Base-by-base conservation (phyloP, 2,329 filamentous ascomycete species). In the Pyricularia pennisetigena region DNA sequence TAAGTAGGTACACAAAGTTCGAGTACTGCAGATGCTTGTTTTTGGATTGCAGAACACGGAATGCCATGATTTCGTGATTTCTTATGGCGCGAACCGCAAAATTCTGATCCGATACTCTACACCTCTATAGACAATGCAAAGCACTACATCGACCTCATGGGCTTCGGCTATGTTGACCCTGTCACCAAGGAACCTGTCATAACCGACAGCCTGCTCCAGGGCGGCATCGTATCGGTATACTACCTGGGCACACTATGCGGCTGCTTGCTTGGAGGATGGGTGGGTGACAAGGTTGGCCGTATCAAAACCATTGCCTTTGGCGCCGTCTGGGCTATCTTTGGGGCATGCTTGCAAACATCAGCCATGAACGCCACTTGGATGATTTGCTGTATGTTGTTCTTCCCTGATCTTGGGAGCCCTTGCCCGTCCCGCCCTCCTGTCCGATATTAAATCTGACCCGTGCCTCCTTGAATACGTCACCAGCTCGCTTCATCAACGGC, bases 291-390 rank as follows among this genome's bases (percentile, higher is more conserved):
- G 65, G 79, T 85, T 68, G 88, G 89, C 0, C 80, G 89, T 67
- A 86, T 90, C 71, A 85, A 82, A 73, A 87, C 88, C 0, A 90
- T 91, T 72, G 87, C 83, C 1, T 73, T 85, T 0, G 88, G 86
- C 12, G 79, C 84, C 28, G 72, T 81, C 2, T 89, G 85, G 85
- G 85, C 82, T 1, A 80, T 87, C 14, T 67, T 88, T 20, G 89
- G 89, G 0, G 90, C 89, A 0, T 77, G 79, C 20, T 75, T 93
- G 70, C 90, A 92, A 75, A 85, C 84, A 70, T 86, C 86, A 0
- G 87, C 90, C 0, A 83, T 86, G 77, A 90, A 90, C 71, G 80
- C 85, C 62, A 79, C 83, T 30, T 91, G 88, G 89, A 91, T 91
- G 88, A 88, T 90, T 70, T 88, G 85, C 73, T 82, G 83, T 85